Percentiles rank a stretch among this genome's conserved stretches.
These are phyloP conservation scores for Fusarium incarnatum DNA, from an alignment of 2,329 filamentous ascomycete species.

Conservation along the genomic window DNA sequence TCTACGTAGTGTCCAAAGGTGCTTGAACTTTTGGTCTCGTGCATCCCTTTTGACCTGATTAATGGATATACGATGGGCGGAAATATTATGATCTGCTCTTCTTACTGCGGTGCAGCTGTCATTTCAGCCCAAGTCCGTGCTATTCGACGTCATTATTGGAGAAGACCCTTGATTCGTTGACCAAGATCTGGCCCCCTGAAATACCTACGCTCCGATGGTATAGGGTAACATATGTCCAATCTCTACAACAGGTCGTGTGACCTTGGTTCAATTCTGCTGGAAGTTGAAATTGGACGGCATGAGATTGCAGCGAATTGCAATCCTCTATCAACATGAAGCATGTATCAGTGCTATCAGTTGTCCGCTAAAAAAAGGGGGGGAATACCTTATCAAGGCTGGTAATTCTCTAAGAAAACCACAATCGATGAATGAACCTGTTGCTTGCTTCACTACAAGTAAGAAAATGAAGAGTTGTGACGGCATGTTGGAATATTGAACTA, in stretches of 20 bases:
- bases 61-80: neutral
- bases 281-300: neutral
- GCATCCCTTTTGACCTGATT: neutral
- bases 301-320: neutral
- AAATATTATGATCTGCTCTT: constrained; percentile 26
- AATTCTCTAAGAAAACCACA: neutral
- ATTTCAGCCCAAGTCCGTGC: constrained; percentile 23
- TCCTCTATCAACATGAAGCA: neutral
- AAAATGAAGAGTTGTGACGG: neutral
- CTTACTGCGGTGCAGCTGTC: constrained; percentile 9
- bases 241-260: constrained; percentile 12
- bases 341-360: neutral
- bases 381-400: neutral
- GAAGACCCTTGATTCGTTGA: neutral
- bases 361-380: too few species aligned
- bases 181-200: neutral
- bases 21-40: neutral
- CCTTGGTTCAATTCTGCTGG: neutral
- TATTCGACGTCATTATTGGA: constrained; percentile 14
- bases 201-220: neutral
- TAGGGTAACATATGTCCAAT: constrained; percentile 10
- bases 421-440: accelerated
- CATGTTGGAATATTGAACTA: neutral
- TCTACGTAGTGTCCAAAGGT: neutral
- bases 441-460: neutral